A percentile compares a stretch with the other conserved stretches of the same genome.
Conservation (phyloP, 495 filamentous ascomycete species). For the Usnea hakonensis region DNA sequence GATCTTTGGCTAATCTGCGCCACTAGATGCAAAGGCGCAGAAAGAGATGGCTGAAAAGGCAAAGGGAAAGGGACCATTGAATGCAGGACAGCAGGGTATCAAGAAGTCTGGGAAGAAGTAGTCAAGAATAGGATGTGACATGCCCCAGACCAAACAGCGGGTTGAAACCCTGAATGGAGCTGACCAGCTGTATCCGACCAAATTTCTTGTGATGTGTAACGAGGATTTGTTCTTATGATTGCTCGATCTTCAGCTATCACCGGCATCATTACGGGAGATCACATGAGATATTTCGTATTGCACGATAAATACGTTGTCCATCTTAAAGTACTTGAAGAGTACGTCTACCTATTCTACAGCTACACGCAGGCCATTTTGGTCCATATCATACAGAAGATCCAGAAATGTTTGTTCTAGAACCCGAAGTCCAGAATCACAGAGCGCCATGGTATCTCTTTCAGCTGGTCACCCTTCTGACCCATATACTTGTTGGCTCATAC, state of each 20-base stretch:
- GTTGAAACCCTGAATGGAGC: background rate
- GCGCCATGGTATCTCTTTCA: background rate
- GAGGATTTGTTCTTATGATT: background rate
- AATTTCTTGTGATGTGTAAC: background rate
- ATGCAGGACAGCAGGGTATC: constrained; percentile 73
- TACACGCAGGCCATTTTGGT: background rate
- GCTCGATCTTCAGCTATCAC: background rate
- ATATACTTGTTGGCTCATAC: constrained; percentile 65
- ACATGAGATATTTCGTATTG: background rate
- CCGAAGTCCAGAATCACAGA: background rate
- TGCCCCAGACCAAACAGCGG: background rate
- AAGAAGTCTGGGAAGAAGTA: constrained; percentile 91
- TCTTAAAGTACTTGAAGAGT: background rate
- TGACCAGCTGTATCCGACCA: background rate
- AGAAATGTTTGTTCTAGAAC: background rate
- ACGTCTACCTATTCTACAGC: background rate
- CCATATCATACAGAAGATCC: background rate
- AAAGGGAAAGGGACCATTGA: constrained; percentile 53
- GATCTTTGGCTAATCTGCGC: background rate
- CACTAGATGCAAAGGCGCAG: constrained; percentile 65
- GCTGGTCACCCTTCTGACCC: constrained; percentile 66
- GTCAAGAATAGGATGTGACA: background rate
- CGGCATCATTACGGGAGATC: background rate
- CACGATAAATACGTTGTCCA: background rate
- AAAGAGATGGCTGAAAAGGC: constrained; percentile 62